These are phyloP conservation scores for Artemisia argyi DNA, from an alignment of 129 eudicot species.

Conservation along the genomic window DNA sequence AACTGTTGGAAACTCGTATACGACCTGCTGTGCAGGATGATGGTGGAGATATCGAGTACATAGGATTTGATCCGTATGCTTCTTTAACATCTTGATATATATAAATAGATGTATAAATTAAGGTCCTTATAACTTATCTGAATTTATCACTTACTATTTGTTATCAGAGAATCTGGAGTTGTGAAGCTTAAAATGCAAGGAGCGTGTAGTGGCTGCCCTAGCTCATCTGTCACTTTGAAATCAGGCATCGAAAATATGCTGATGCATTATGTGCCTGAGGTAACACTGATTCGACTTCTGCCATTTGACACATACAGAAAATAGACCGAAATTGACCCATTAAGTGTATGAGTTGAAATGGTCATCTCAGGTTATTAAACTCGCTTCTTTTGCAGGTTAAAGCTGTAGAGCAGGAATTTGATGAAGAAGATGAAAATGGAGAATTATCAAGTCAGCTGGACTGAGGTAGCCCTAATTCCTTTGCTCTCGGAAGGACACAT, in stretches of 20 bases:
- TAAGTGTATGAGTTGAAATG: background rate
- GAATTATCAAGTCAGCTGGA: conserved; percentile 47
- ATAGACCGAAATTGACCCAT: background rate
- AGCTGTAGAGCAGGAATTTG: conserved; percentile 90
- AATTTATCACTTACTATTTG: background rate
- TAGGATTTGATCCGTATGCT: conserved; percentile 80
- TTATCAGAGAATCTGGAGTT: conserved; percentile 71
- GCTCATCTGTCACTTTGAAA: conserved; percentile 95
- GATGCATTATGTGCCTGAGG: conserved; percentile 99
- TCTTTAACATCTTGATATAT: conserved; percentile 8
- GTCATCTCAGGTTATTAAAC: conserved; percentile 3
- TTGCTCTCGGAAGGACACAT: conserved; percentile 8
- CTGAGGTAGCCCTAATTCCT: conserved; percentile 24
- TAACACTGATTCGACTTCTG: conserved; percentile 9
- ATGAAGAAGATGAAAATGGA: conserved; percentile 69
- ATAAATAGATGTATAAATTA: background rate
- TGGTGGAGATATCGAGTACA: conserved; percentile 95
- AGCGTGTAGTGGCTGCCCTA: conserved; percentile 99
- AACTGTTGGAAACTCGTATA: conserved; percentile 88
- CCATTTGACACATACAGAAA: background rate
- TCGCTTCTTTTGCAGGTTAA: conserved; percentile 52
- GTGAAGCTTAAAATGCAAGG: conserved; percentile 98
- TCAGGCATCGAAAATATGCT: conserved; percentile 99
- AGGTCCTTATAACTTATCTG: background rate
- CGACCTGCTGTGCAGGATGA: conserved; percentile 99